These are phyloP conservation scores for Paradendryphiella salina DNA, from an alignment of 2,329 filamentous ascomycete genomes.

Conservation along the genomic window DNA sequence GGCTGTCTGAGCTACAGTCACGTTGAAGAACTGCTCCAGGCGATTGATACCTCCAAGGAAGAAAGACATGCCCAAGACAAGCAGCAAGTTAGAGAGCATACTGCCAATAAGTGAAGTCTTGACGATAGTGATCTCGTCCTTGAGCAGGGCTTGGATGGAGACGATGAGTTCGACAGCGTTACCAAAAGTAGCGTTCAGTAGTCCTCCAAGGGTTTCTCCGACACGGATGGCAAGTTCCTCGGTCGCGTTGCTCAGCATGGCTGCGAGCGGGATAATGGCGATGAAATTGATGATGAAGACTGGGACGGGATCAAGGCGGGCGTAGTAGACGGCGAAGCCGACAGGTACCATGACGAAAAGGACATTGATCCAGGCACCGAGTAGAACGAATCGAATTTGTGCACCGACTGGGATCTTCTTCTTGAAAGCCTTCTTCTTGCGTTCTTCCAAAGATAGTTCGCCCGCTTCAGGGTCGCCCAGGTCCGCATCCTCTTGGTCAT, in stretches of 20 bases:
- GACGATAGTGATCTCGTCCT: slow-evolving; percentile 78
- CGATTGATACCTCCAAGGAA: slow-evolving; percentile 82
- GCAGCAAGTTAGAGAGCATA: slow-evolving; percentile 85
- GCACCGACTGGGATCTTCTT: slow-evolving; percentile 42
- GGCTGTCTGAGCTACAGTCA: slow-evolving; percentile 87
- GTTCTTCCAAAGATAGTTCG: slow-evolving; percentile 36
- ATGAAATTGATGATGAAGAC: slow-evolving; percentile 91
- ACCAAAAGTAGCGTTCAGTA: slow-evolving; percentile 89
- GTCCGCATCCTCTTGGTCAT: slow-evolving; percentile 22
- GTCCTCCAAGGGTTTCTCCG: slow-evolving; percentile 83
- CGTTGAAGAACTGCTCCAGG: slow-evolving; percentile 85
- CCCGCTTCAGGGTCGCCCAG: slow-evolving; percentile 27
- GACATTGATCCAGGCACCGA: slow-evolving; percentile 86
- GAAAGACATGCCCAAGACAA: slow-evolving; percentile 91
- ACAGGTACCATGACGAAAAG: slow-evolving; percentile 76
- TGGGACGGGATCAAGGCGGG: slow-evolving; percentile 44
- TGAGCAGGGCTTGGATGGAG: slow-evolving; percentile 76
- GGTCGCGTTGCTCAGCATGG: slow-evolving; percentile 83
- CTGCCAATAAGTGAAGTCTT: slow-evolving; percentile 91
- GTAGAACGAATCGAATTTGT: slow-evolving; percentile 72
- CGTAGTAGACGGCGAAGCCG: slow-evolving; percentile 73
- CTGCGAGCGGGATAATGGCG: slow-evolving; percentile 87
- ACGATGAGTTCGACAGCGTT: slow-evolving; percentile 91
- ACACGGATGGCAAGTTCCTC: slow-evolving; percentile 80
- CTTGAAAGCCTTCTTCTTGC: slow-evolving; percentile 37